phyloP scores from a whole-genome alignment of 208 protist genomes.

The Tetramitus jugosus region DNA sequence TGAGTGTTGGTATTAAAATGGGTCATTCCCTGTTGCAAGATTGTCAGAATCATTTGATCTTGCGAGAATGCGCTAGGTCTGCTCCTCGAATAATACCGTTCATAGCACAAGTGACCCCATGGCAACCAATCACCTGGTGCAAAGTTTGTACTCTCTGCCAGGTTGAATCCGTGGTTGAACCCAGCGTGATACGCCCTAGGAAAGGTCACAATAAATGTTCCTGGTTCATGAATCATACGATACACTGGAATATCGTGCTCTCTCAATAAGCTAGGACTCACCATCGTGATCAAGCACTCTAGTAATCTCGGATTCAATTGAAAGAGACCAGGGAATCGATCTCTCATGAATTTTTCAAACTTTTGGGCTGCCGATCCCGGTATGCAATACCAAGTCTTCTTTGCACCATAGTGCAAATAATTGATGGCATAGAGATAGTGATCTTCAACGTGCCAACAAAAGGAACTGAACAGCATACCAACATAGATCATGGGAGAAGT shows the following conservation, averaged over 20 bases:
- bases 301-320: slow-evolving; percentile 49
- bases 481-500: slow-evolving; percentile 50
- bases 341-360: slow-evolving; percentile 46
- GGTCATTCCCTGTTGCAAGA: background rate
- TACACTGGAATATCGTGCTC: slow-evolving; percentile 37
- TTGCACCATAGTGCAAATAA: slow-evolving; percentile 50
- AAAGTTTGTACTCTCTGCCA: slow-evolving; percentile 63
- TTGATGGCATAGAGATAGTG: slow-evolving; percentile 55
- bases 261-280: slow-evolving; percentile 35
- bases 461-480: slow-evolving; percentile 51
- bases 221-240: slow-evolving; percentile 36
- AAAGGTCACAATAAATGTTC: slow-evolving; percentile 58
- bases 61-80: background rate
- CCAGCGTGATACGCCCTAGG: slow-evolving; percentile 57
- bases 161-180: slow-evolving; percentile 60
- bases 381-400: slow-evolving; percentile 55
- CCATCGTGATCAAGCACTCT: slow-evolving; percentile 46
- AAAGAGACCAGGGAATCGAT: slow-evolving; percentile 34
- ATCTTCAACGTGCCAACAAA: slow-evolving; percentile 67
- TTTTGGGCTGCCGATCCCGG: slow-evolving; percentile 15
- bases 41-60: background rate
- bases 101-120: slow-evolving; percentile 27
- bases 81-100: background rate
- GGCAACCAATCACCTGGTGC: slow-evolving; percentile 45
- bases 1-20: background rate